Evolutionary conservation across 2,329 filamentous ascomycete species (phyloP), one percentile per base, ranked within the genome.

Genomic region (Sporothrix luriei): DNA sequence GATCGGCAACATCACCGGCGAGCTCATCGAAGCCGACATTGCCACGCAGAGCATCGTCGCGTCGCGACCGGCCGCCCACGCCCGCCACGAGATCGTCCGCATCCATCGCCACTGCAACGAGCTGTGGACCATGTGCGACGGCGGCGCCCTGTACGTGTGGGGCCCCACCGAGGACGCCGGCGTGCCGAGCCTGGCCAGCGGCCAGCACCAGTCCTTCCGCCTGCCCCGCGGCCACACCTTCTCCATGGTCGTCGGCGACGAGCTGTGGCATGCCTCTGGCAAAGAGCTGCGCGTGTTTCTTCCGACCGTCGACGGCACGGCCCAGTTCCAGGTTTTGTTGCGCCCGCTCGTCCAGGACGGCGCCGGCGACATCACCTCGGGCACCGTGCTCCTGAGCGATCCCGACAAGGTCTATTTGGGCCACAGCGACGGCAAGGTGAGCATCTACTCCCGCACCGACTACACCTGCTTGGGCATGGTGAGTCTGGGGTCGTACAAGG

Each of bases 41-140:
- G 82, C 84, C 2, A 89, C 88, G 0, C 90, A 94, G 76, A 87
- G 85, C 48, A 84, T 97, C 59, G 83, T 92, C 16, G 83, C 85
- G 38, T 90, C 85, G 21, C 92, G 91, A 75, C 81, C 86, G 2
- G 88, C 84, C 66, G 91, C 91, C 2, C 95, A 98, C 75, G 88
- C 89, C 9, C 88, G 92, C 54, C 85, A 88, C 72, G 92, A 97
- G 74, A 86, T 99, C 66, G 87, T 92, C 73, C 92, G 89, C 75
- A 97, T 99, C 54, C 91, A 92, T 76, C 88, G 95, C 51, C 91
- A 96, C 78, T 90, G 88, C 72, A 92, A 93, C 74, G 92, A 97
- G 76, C 87, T 99, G 78, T 99, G 95, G 95, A 94, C 94, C 0
- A 79, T 99, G 62, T 95, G 98, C 77, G 94, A 97, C 73, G 88